Evolutionary conservation across 139 green algal species (phyloP).

Genomic region (Marvania coccoides): DNA sequence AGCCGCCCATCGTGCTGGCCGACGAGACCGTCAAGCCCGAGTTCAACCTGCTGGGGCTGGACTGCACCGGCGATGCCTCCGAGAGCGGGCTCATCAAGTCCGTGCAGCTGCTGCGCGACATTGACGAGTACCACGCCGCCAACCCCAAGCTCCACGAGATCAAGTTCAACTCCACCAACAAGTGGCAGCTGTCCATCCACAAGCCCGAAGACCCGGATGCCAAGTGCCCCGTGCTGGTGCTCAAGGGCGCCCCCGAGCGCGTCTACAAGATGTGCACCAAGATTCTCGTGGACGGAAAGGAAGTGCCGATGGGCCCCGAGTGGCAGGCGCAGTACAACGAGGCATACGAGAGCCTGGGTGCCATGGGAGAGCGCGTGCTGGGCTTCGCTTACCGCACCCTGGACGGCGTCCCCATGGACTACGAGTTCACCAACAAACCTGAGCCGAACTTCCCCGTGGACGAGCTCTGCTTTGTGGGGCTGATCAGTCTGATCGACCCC

Average conservation of each 20-base stretch:
- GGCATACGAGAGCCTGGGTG: conserved; percentile 55
- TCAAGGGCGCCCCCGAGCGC: conserved; percentile 93
- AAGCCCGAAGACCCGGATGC: conserved; percentile 24
- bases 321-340: conserved; percentile 19
- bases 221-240: conserved; percentile 54
- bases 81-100: conserved; percentile 68
- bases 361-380: conserved; percentile 65
- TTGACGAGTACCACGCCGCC: conserved; percentile 33
- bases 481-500: conserved; percentile 83
- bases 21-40: conserved; percentile 38
- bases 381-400: conserved; percentile 60
- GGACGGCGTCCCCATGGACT: conserved; percentile 26
- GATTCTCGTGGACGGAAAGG: conserved; percentile 63
- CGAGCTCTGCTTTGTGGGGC: conserved; percentile 61
- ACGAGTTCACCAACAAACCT: conserved; percentile 53
- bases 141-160: conserved; percentile 80
- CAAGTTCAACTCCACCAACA: conserved; percentile 84
- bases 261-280: conserved; percentile 79
- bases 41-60: conserved; percentile 64
- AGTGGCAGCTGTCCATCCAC: conserved; percentile 74
- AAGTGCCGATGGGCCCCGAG: conserved; percentile 30
- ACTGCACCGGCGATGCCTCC: conserved; percentile 58
- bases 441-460: conserved; percentile 54
- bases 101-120: conserved; percentile 52
- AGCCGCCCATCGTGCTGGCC: conserved; percentile 22